phyloP scores from a whole-genome alignment of 129 eudicot species.

The Helianthus tuberosus region DNA sequence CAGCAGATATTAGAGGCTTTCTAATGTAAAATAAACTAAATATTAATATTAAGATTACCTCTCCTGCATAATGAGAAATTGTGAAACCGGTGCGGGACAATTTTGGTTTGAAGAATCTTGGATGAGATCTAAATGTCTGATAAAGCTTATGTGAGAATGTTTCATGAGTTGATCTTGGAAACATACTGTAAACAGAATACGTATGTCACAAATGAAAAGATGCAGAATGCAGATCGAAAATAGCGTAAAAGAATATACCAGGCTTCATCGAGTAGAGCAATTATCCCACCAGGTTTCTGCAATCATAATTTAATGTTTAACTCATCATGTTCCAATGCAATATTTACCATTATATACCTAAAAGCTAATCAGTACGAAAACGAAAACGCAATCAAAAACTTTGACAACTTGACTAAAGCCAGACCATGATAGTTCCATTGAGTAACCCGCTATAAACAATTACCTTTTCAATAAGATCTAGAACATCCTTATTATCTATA shows the following conservation, averaged over 20 bases:
- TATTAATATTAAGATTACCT: constrained; percentile 48
- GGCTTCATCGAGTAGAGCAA: constrained; percentile 98
- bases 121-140: constrained; percentile 83
- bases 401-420: neutral
- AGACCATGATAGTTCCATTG: neutral
- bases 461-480: constrained; percentile 98
- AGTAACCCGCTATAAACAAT: neutral
- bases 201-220: constrained; percentile 27
- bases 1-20: constrained; percentile 12
- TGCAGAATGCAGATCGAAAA: constrained; percentile 13
- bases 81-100: constrained; percentile 91
- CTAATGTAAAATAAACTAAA: neutral
- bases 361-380: neutral
- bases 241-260: constrained; percentile 50
- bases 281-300: constrained; percentile 99
- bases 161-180: constrained; percentile 96
- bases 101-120: constrained; percentile 88
- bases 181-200: constrained; percentile 75
- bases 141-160: constrained; percentile 94
- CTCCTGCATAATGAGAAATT: constrained; percentile 98
- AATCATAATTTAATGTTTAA: constrained; percentile 23
- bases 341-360: neutral
- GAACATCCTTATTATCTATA: constrained; percentile 94
- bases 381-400: neutral
- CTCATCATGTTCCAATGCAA: neutral